Evolutionary conservation across 2,329 filamentous ascomycete genomes (phyloP), one percentile per base, ranked within the genome.

Genomic region (Fusarium sambucinum): DNA sequence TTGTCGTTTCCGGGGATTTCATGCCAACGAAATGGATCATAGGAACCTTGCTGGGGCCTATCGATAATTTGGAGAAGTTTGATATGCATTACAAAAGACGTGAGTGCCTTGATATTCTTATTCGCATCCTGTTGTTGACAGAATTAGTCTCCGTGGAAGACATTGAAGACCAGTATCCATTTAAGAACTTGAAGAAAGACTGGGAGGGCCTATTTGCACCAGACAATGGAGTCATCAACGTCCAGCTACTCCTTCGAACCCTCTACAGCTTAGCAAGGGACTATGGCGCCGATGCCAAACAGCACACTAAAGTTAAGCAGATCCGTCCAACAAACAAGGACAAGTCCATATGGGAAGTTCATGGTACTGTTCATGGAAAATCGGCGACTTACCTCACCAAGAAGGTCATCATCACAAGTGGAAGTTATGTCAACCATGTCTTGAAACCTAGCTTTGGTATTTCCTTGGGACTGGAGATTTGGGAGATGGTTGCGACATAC

Each of bases 401-500:
- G 41, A 66, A 66, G n/a, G 40, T 67, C 3, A 50, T 67, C 5
- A 66, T 67, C 1, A 57, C 63, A 1, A 51, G 51, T 19, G 57
- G 63, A 3, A 50, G 44, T 6, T 67, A 67, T n/a, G 51, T 66
- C 25, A 67, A 67, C 5, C 63, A 67, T 23, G 47, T 62, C 2
- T n/a, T 67, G 16, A 66, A 47, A 5, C 63, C 63, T 1, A 67
- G 63, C 5, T 67, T 69, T 4, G 54, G 48, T 4, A 54, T 69
- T n/a, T 60, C 55, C 0, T n/a, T 69, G 4, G 51, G 63, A 6
- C 27, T 69, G 6, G 42, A 69, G 6, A 69, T 69, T 1, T 69
- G 66, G 66, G 66, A 69, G 30, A 69, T 69, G 66, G 55, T 69
- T 14, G 66, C 60, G 8, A 65, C 41, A 3, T 69, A 69, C 14